Base-by-base conservation (phyloP, 108 stramenopile genomes). In the Conticribra weissflogii region DNA sequence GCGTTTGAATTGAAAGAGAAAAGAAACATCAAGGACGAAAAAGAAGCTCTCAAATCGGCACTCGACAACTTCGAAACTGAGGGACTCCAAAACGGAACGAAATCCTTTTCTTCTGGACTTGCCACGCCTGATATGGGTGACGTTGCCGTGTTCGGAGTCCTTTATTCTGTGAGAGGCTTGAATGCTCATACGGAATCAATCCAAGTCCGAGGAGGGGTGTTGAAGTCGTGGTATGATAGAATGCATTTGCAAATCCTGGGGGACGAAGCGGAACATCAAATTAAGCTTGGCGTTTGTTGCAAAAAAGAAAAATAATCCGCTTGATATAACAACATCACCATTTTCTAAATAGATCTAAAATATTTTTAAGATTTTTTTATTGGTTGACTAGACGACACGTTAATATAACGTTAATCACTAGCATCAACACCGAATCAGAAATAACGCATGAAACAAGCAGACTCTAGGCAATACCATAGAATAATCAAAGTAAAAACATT, bases 61-160 rank as follows among this genome's bases (percentile, higher is more conserved):
- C 56, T 97, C 52, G 63, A 72, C 0, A 71, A 67, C 55, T 82
- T 86, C 53, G 82, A 89, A 69, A 51, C 54, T 4, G 83, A 81
- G n/a, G 89, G 86, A 18, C 58, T 87, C 8, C 52, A 55, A 28
- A 63, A 74, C 59, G 83, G 85, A 57, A 23, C 59, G 21, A 7
- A 73, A 30, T 51, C 44, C 0, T 81, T 58, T 54, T 73, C 68
- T 46, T 76, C 75, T n/a, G 70, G 74, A 25, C 33, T 54, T 46
- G 15, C 18, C 0, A 34, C 71, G 17, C 83, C 85, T 28, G 79
- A 85, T 63, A 46, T 81, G 78, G 95, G 94, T 9, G 95, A 97
- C 74, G 32, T 97, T 46, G 83, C 90, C 16, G 87, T 97, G 15
- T 97, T 82, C 81, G 95, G 95, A 22, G 87, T 90, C 1, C 73